Evolutionary conservation across 2,329 filamentous ascomycete genomes (phyloP).

Genomic region (Claviceps paspali): DNA sequence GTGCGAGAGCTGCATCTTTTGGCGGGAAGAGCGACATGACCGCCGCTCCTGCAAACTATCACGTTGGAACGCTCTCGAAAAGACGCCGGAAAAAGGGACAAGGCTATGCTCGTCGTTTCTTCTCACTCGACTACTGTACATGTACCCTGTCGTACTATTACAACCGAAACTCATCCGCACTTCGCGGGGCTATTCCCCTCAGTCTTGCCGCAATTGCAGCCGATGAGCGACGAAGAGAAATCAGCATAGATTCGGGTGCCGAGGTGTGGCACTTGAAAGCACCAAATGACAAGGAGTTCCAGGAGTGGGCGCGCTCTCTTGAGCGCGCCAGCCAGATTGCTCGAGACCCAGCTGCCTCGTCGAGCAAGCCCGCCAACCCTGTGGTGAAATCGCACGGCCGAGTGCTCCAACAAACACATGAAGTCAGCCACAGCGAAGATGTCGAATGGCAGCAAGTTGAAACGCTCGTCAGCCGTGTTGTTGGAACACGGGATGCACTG

Average conservation of each 20-base stretch:
- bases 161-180: slow-evolving; percentile 79
- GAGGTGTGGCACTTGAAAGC: slow-evolving; percentile 93
- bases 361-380: slow-evolving; percentile 13
- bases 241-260: slow-evolving; percentile 90
- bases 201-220: slow-evolving; percentile 83
- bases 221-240: slow-evolving; percentile 76
- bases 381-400: slow-evolving; percentile 15
- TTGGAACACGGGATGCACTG: slow-evolving; percentile 77
- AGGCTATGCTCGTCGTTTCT: slow-evolving; percentile 84
- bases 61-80: slow-evolving; percentile 78
- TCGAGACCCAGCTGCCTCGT: slow-evolving; percentile 33
- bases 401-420: slow-evolving; percentile 13
- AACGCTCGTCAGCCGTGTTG: slow-evolving; percentile 67
- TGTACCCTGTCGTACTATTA: slow-evolving; percentile 95
- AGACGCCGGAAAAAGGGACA: slow-evolving; percentile 85
- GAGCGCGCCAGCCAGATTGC: slow-evolving; percentile 63
- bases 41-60: slow-evolving; percentile 39
- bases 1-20: slow-evolving; percentile 31
- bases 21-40: slow-evolving; percentile 35
- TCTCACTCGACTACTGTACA: slow-evolving; percentile 87
- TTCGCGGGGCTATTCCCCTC: slow-evolving; percentile 83
- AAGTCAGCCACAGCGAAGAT: slow-evolving; percentile 43
- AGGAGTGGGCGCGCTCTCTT: slow-evolving; percentile 71
- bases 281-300: slow-evolving; percentile 68
- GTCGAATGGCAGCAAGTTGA: slow-evolving; percentile 81